These are phyloP conservation scores for Sorghum bicolor DNA, from an alignment of 176 grass and related monocot species.

Conservation along the genomic window DNA sequence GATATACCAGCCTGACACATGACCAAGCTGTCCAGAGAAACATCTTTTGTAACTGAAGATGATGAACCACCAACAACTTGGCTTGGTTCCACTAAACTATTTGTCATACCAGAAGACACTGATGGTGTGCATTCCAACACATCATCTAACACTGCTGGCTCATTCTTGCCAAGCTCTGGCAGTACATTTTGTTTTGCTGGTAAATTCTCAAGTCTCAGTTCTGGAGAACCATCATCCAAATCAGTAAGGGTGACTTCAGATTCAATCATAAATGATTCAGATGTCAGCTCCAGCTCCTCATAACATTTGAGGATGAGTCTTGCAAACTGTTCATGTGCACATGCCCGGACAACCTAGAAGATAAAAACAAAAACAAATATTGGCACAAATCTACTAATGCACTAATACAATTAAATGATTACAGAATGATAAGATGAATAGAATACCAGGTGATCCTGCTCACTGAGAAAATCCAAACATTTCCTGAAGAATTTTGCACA, in stretches of 20 bases:
- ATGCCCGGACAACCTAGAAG: slow-evolving; percentile 77
- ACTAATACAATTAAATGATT: slow-evolving; percentile 1
- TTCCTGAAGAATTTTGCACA: slow-evolving; percentile 94
- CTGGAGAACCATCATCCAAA: slow-evolving; percentile 72
- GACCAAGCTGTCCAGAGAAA: slow-evolving; percentile 49
- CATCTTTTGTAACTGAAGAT: slow-evolving; percentile 36
- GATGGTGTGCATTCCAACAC: slow-evolving; percentile 36
- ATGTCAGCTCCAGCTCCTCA: slow-evolving; percentile 87
- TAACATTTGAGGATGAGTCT: slow-evolving; percentile 93
- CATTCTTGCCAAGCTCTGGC: slow-evolving; percentile 32
- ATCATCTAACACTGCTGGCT: slow-evolving; percentile 17
- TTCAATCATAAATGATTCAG: slow-evolving; percentile 77
- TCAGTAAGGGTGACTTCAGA: slow-evolving; percentile 91
- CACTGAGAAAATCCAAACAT: slow-evolving; percentile 89
- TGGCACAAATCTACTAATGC: neutral
- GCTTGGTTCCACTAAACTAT: slow-evolving; percentile 10
- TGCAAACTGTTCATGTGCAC: slow-evolving; percentile 97
- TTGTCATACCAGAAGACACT: slow-evolving; percentile 19
- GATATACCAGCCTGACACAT: slow-evolving; percentile 61
- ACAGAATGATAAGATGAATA: slow-evolving; percentile 13
- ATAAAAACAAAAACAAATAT: neutral
- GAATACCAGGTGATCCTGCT: slow-evolving; percentile 94
- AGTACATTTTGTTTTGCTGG: slow-evolving; percentile 46
- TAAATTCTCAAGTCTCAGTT: slow-evolving; percentile 66
- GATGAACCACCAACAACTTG: slow-evolving; percentile 34